Evolutionary conservation across 164 flowering plant species (phyloP).

Genomic region (Malania oleifera): DNA sequence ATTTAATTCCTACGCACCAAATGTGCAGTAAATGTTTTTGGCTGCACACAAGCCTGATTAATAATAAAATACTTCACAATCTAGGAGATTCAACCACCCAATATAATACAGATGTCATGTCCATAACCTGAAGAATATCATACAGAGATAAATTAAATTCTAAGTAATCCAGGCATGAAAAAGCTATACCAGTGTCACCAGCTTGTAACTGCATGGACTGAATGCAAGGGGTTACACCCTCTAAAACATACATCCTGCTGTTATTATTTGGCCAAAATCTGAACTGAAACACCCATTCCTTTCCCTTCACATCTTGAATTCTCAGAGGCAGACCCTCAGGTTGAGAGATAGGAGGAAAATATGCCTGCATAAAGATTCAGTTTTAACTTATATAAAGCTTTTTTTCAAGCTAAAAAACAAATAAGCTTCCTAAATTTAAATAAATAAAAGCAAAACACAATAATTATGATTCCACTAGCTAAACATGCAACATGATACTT

Average conservation of each 20-base stretch:
- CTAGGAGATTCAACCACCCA: too few species aligned
- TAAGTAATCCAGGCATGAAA: not conserved
- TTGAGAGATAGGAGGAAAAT: conserved; percentile 59
- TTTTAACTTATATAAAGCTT: not conserved
- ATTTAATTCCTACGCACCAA: too few species aligned
- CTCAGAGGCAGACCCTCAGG: conserved; percentile 58
- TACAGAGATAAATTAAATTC: not conserved
- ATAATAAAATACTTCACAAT: too few species aligned
- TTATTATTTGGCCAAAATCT: conserved; percentile 67
- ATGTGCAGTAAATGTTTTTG: too few species aligned
- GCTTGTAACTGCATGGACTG: conserved; percentile 68
- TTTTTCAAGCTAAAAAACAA: not conserved
- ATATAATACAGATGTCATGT: not conserved
- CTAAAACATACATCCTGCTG: conserved; percentile 63
- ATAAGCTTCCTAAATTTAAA: not conserved
- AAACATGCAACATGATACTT: conserved; percentile 13
- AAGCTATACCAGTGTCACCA: conserved; percentile 49
- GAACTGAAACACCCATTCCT: conserved; percentile 60
- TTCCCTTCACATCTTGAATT: conserved; percentile 57
- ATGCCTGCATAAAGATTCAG: conserved; percentile 27
- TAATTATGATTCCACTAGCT: not conserved
- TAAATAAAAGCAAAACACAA: not conserved
- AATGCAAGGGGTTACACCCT: conserved; percentile 65
- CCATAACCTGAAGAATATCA: too few species aligned
- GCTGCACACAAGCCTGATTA: too few species aligned